Conservation (phyloP, 495 filamentous ascomycete genomes). For the Aspergillus diversus region DNA sequence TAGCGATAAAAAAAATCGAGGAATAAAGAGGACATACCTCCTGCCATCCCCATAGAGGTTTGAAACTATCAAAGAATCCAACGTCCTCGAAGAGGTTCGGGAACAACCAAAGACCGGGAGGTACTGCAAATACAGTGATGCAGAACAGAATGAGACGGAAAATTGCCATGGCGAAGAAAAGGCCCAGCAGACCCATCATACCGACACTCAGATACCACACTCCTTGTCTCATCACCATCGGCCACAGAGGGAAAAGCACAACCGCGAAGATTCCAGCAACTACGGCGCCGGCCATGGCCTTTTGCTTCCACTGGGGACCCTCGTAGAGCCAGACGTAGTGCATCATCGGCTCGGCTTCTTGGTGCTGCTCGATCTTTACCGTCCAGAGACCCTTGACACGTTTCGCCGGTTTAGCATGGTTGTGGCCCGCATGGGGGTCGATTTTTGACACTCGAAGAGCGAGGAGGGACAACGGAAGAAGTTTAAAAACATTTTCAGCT, state of each 20-base stretch:
- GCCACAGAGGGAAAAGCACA: slow-evolving; percentile 97
- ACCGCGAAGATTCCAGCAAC: slow-evolving; percentile 80
- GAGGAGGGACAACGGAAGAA: slow-evolving; percentile 92
- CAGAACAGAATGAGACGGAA: slow-evolving; percentile 95
- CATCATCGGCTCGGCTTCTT: slow-evolving; percentile 85
- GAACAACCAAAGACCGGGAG: slow-evolving; percentile 95
- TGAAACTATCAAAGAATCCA: slow-evolving; percentile 96
- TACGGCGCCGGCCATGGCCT: slow-evolving; percentile 83
- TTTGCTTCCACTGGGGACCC: slow-evolving; percentile 89
- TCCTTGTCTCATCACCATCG: slow-evolving; percentile 83
- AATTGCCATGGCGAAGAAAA: slow-evolving; percentile 98
- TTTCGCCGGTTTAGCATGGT: slow-evolving; percentile 80
- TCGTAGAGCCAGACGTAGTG: slow-evolving; percentile 99
- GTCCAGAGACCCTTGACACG: slow-evolving; percentile 95
- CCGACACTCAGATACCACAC: slow-evolving; percentile 98
- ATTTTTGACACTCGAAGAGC: slow-evolving; percentile 88
- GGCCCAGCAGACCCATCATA: slow-evolving; percentile 84
- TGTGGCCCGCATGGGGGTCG: slow-evolving; percentile 72
- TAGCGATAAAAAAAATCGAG: slow-evolving; percentile 12
- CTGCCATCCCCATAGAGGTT: slow-evolving; percentile 97
- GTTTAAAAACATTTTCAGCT: slow-evolving; percentile 91
- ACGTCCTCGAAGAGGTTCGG: slow-evolving; percentile 99
- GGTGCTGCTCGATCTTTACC: slow-evolving; percentile 94
- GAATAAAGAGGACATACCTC: slow-evolving; percentile 61
- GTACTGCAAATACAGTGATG: slow-evolving; percentile 79